Evolutionary conservation across 352 stramenopile genomes (phyloP).

Genomic region (Phytophthora parvispora): DNA sequence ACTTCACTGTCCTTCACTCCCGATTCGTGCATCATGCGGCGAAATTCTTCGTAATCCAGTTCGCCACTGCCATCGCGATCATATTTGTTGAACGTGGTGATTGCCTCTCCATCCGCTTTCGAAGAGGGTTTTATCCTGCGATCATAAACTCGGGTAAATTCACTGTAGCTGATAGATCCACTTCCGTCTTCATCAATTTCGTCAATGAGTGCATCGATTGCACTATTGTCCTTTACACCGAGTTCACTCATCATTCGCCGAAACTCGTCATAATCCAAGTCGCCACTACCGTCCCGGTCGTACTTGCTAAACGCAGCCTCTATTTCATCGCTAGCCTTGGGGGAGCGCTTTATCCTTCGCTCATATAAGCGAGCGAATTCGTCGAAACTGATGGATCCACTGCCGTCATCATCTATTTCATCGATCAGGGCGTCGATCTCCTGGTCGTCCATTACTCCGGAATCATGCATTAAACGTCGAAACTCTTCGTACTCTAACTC

Average conservation of each 20-base stretch:
- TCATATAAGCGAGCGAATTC: constrained; percentile 40
- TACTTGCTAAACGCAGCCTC: constrained; percentile 17
- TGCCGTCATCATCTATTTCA: constrained; percentile 46
- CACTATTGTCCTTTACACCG: constrained; percentile 47
- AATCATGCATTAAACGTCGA: constrained; percentile 61
- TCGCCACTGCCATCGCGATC: constrained; percentile 56
- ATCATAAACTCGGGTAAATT: constrained; percentile 54
- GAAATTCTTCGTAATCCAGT: constrained; percentile 65
- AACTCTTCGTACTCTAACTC: constrained; percentile 65
- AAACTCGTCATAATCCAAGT: constrained; percentile 68
- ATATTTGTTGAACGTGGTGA: constrained; percentile 48
- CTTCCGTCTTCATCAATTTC: constrained; percentile 50
- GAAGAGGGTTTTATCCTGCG: constrained; percentile 11
- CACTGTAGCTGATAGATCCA: constrained; percentile 48
- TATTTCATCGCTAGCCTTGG: not conserved
- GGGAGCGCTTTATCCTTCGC: not conserved
- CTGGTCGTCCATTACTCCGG: constrained; percentile 44
- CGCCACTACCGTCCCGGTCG: constrained; percentile 46
- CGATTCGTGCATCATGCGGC: constrained; percentile 61
- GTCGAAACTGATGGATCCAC: constrained; percentile 46
- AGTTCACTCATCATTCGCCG: constrained; percentile 61
- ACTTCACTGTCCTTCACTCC: constrained; percentile 52
- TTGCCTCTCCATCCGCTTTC: constrained; percentile 37
- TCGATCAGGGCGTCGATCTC: constrained; percentile 50
- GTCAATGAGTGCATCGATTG: constrained; percentile 57